A percentile compares a stretch with the other conserved stretches of the same genome.
Conservation (phyloP, 2,329 filamentous ascomycete genomes). For the Mariannaea sp. region DNA sequence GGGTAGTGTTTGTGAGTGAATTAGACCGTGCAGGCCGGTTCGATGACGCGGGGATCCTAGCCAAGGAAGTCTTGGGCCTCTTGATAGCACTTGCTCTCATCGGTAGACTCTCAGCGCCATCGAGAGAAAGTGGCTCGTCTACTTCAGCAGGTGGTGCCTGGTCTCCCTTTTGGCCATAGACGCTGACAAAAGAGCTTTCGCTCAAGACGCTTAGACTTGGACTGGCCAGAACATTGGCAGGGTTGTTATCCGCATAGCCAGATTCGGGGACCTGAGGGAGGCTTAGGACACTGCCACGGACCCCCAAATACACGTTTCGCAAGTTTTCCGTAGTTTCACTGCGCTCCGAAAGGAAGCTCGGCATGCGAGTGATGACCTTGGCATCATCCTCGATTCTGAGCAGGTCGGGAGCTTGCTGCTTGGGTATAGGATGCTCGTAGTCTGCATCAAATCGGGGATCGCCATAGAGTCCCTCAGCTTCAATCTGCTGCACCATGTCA, state of each 20-base stretch:
- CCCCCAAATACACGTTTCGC: conserved; percentile 61
- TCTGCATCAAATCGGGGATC: conserved; percentile 40
- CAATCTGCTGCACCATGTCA: conserved; percentile 57
- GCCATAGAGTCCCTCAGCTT: conserved; percentile 46
- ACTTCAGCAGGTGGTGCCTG: conserved; percentile 34
- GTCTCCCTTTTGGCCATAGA: conserved; percentile 58
- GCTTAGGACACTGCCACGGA: conserved; percentile 54
- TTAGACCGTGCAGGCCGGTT: conserved; percentile 33
- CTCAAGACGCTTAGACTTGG: conserved; percentile 68
- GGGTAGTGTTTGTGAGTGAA: conserved; percentile 40
- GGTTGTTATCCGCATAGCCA: conserved; percentile 27
- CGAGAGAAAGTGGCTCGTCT: conserved; percentile 40
- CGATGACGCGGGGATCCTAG: conserved; percentile 15
- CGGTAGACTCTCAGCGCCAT: conserved; percentile 33
- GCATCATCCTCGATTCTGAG: conserved; percentile 38
- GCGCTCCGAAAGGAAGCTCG: conserved; percentile 66
- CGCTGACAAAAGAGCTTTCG: conserved; percentile 69
- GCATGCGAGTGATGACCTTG: conserved; percentile 59
- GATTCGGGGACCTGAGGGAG: conserved; percentile 54
- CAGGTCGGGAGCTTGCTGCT: conserved; percentile 24
- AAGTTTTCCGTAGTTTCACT: conserved; percentile 65
- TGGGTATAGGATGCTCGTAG: conserved; percentile 31
- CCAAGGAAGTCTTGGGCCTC: conserved; percentile 32
- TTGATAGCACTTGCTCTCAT: conserved; percentile 25
- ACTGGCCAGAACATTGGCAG: conserved; percentile 52